These are phyloP conservation scores for Fusarium nematophilum DNA, from an alignment of 2,329 filamentous ascomycete genomes.

Conservation along the genomic window DNA sequence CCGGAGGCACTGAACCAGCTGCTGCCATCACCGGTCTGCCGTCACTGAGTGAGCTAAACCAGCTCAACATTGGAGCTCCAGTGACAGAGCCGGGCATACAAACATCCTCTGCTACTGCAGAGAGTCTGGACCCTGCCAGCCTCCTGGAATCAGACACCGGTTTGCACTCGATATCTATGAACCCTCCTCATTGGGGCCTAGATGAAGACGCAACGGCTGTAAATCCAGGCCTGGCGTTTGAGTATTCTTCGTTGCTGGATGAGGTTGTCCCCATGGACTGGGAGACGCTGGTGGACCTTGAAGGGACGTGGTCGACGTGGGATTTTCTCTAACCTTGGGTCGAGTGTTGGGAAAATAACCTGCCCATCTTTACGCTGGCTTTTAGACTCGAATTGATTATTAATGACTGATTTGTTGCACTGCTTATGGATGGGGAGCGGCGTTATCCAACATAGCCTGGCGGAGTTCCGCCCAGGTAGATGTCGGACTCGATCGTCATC, in stretches of 20 bases:
- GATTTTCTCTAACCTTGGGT: constrained; percentile 22
- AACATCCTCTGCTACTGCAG: no score
- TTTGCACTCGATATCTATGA: no score
- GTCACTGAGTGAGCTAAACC: no score
- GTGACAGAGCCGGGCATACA: no score
- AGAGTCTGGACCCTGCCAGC: no score
- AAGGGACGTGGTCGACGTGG: constrained; percentile 30
- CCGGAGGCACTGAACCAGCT: no score
- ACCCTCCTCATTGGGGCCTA: constrained; percentile 22
- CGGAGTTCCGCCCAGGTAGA: constrained; percentile 20
- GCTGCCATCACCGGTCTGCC: no score
- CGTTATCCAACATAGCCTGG: background rate
- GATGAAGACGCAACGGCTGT: background rate
- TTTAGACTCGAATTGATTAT: no score
- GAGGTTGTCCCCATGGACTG: constrained; percentile 25
- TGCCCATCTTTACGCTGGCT: no score
- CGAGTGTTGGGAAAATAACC: background rate
- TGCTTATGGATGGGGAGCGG: background rate
- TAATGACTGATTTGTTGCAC: background rate
- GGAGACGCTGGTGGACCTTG: constrained; percentile 31
- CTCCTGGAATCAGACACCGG: no score
- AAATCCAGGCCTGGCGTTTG: background rate
- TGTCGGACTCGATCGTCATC: background rate
- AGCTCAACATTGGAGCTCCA: no score
- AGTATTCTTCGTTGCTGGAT: background rate